Evolutionary conservation across 345 rosid species (phyloP), one percentile per base, ranked within the genome.

Genomic region (Turnera subulata): DNA sequence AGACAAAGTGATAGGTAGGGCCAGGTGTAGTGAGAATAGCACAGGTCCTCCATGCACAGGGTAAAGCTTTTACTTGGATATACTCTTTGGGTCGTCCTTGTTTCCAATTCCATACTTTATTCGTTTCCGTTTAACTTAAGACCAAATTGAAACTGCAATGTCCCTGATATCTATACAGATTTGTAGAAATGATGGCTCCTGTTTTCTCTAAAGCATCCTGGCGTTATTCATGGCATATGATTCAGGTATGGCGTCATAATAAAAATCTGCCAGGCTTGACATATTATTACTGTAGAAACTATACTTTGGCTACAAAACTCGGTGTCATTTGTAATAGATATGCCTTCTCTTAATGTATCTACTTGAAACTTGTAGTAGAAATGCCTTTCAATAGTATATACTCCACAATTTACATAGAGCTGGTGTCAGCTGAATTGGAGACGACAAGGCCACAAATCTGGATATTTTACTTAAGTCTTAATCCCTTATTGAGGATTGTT

Each of bases 161-260:
- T 37, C 8, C 40, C 13, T 25, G 25, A 44, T 32, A 13, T 58
- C 38, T 62, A 5, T 33, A 55, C 76, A 89, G 89, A 75, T 86
- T 82, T 79, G 91, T 86, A 1, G 89, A 89, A 74, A 81, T 89
- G 84, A 84, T 84, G 95, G 92, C 86, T 44, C 97, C 97, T 49
- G 95, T 86, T 68, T 89, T 89, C 80, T 86, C 97, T n/a, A 74
- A 42, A 73, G 84, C 79, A 42, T 81, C 95, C 11, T 84, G 95
- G 97, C 79, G 78, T 29, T 89, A 95, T 58, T 64, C 82, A 17
- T 89, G 97, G 95, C 74, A 79, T 63, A 75, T 86, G 88, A 84
- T 89, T 78, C 97, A 84, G 92, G 94, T 82, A 66, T 21, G 42
- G 17, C 53, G 40, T 47, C 35, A 19, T 52, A 4, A 23, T 16